A percentile compares a stretch with the other conserved stretches of the same genome.
These are phyloP conservation scores for Aspergillus puulaauensis DNA, from an alignment of 2,329 filamentous ascomycete species.

Conservation along the genomic window DNA sequence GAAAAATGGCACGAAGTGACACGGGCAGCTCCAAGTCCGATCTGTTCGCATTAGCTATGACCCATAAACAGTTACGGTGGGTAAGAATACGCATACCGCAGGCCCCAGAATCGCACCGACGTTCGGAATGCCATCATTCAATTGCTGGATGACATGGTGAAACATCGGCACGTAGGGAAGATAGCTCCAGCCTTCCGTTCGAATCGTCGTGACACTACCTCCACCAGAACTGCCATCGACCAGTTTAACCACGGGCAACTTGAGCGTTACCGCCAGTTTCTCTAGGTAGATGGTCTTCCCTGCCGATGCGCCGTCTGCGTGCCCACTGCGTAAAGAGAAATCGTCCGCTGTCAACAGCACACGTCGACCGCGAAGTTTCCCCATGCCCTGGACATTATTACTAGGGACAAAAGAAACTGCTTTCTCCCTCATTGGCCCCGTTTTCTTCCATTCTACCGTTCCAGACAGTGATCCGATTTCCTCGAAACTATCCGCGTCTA, in stretches of 20 bases:
- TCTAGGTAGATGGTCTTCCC: slow-evolving; percentile 63
- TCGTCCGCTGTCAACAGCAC: slow-evolving; percentile 65
- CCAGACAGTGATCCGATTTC: slow-evolving; percentile 63
- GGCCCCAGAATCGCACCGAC: slow-evolving; percentile 63
- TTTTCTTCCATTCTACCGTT: slow-evolving; percentile 57
- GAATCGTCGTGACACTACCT: slow-evolving; percentile 61
- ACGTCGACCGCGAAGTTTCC: slow-evolving; percentile 52
- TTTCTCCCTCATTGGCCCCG: slow-evolving; percentile 34
- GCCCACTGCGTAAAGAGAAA: slow-evolving; percentile 62
- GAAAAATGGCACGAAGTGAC: slow-evolving; percentile 64
- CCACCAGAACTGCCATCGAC: slow-evolving; percentile 65
- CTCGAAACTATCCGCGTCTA: slow-evolving; percentile 56
- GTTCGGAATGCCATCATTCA: slow-evolving; percentile 65
- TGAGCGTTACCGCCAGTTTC: slow-evolving; percentile 58
- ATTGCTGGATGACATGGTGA: slow-evolving; percentile 53
- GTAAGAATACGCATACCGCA: slow-evolving; percentile 39
- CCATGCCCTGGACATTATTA: slow-evolving; percentile 64
- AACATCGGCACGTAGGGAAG: slow-evolving; percentile 59
- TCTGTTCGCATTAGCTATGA: slow-evolving; percentile 29
- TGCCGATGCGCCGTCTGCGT: slow-evolving; percentile 60
- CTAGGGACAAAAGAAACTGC: slow-evolving; percentile 55
- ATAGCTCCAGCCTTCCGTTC: slow-evolving; percentile 57
- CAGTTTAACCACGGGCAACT: slow-evolving; percentile 62
- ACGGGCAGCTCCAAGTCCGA: slow-evolving; percentile 62
- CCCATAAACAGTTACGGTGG: not conserved